phyloP scores from a whole-genome alignment of 441 rosid species.

The Euphorbia celastroides region DNA sequence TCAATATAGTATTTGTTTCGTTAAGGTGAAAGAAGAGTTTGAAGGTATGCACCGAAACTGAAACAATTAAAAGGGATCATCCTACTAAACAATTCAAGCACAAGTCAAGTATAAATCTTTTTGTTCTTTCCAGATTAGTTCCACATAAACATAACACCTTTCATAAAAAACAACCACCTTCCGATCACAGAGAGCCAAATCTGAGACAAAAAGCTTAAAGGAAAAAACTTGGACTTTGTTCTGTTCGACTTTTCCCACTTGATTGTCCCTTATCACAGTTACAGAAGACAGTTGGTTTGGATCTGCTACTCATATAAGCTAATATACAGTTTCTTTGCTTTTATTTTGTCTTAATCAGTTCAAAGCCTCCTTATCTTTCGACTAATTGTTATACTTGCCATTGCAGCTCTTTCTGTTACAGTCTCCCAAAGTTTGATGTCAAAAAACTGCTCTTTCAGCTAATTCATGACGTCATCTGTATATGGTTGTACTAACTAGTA shows the following conservation, averaged over 20 bases:
- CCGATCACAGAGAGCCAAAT: no score
- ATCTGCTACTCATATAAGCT: background rate
- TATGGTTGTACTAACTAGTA: background rate
- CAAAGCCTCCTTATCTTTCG: background rate
- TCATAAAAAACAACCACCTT: background rate
- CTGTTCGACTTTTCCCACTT: background rate
- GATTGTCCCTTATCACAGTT: background rate
- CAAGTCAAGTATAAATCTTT: background rate
- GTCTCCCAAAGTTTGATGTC: background rate
- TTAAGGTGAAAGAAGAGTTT: background rate
- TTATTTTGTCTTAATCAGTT: background rate
- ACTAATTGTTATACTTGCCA: background rate
- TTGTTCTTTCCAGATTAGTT: background rate
- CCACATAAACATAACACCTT: background rate
- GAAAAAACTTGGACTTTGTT: background rate
- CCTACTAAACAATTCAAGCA: background rate
- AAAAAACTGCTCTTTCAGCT: background rate
- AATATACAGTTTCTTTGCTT: background rate
- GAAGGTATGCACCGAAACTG: background rate
- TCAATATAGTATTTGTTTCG: background rate
- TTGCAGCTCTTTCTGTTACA: background rate
- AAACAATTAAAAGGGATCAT: background rate
- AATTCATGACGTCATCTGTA: no score
- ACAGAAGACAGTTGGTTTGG: background rate
- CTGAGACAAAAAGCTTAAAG: no score